Conservation (phyloP, 768 basidiomycete genomes). For the Mrakia frigida region DNA sequence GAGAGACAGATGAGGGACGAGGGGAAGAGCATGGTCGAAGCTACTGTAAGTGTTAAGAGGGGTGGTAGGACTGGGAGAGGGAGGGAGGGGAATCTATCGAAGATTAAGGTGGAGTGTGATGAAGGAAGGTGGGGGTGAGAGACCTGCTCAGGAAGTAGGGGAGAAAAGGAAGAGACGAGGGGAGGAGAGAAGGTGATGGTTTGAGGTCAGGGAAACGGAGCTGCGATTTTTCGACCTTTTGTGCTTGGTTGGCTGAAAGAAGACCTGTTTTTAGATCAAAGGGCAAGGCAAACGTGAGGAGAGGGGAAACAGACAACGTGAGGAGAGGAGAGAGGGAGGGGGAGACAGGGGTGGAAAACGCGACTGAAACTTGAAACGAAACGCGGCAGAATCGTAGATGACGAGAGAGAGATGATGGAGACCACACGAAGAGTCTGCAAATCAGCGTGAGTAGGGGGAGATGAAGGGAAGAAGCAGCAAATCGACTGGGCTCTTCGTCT, state of each 20-base stretch:
- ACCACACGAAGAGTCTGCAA: too few relatives aligned
- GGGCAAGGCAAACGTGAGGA: neutral
- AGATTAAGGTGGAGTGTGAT: neutral
- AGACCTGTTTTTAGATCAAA: neutral
- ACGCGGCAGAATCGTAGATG: too few relatives aligned
- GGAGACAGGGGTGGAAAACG: too few relatives aligned
- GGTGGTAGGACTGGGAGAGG: neutral
- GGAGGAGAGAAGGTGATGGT: slow-evolving; percentile 1
- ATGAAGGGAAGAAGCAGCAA: too few relatives aligned
- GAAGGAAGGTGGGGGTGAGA: neutral
- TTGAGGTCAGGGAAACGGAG: neutral
- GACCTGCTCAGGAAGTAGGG: slow-evolving; percentile 1
- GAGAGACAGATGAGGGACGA: slow-evolving; percentile 36
- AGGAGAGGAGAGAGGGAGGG: neutral
- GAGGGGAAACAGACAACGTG: neutral
- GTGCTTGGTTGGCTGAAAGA: neutral
- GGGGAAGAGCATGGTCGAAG: slow-evolving; percentile 43
- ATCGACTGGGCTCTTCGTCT: too few relatives aligned
- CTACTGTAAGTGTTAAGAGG: neutral
- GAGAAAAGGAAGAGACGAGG: neutral
- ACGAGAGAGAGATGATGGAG: too few relatives aligned
- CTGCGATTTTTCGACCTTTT: neutral
- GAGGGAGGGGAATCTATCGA: neutral
- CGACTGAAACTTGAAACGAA: neutral
- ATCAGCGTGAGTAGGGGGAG: too few relatives aligned